A percentile compares a stretch with the other conserved stretches of the same genome.
Conservation (phyloP, 2,329 filamentous ascomycete species). For the Sarocladium oryzae region DNA sequence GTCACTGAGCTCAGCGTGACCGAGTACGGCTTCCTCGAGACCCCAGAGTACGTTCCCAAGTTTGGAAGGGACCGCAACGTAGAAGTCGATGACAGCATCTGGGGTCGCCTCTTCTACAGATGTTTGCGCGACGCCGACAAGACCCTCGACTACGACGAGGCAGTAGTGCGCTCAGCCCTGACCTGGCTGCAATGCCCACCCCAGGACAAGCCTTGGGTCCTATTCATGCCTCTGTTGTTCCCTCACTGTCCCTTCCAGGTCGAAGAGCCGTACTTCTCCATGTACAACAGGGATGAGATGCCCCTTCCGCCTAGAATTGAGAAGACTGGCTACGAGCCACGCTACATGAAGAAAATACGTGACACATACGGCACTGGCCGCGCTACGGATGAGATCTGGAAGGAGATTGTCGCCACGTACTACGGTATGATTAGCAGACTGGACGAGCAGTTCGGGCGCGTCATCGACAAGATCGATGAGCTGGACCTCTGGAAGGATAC, state of each 20-base stretch:
- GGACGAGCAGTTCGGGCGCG: slow-evolving; percentile 37
- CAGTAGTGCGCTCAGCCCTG: slow-evolving; percentile 31
- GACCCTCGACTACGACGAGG: slow-evolving; percentile 38
- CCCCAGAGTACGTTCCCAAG: slow-evolving; percentile 26
- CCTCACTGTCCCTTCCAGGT: slow-evolving; percentile 41
- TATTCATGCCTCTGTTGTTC: slow-evolving; percentile 37
- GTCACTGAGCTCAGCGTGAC: slow-evolving; percentile 37
- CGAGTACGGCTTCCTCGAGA: slow-evolving; percentile 39
- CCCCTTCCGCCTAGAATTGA: slow-evolving; percentile 11
- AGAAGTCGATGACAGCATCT: slow-evolving; percentile 28
- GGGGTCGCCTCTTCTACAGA: slow-evolving; percentile 33
- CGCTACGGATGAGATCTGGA: slow-evolving; percentile 35
- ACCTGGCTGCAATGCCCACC: slow-evolving; percentile 38
- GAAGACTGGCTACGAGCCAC: slow-evolving; percentile 35
- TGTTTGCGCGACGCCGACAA: slow-evolving; percentile 30
- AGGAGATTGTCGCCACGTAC: slow-evolving; percentile 37
- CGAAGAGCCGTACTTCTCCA: slow-evolving; percentile 41
- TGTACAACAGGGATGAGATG: slow-evolving; percentile 32
- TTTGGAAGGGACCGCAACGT: slow-evolving; percentile 17
- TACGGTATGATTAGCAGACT: slow-evolving; percentile 40
- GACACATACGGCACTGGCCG: slow-evolving; percentile 30
- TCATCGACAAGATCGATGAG: slow-evolving; percentile 28
- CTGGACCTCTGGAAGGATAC: slow-evolving; percentile 30
- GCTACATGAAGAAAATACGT: slow-evolving; percentile 33
- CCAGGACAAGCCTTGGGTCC: slow-evolving; percentile 31